Percentiles rank a stretch among this genome's conserved stretches.
phyloP scores from a whole-genome alignment of 495 filamentous ascomycete species.

The Cercophora samala region DNA sequence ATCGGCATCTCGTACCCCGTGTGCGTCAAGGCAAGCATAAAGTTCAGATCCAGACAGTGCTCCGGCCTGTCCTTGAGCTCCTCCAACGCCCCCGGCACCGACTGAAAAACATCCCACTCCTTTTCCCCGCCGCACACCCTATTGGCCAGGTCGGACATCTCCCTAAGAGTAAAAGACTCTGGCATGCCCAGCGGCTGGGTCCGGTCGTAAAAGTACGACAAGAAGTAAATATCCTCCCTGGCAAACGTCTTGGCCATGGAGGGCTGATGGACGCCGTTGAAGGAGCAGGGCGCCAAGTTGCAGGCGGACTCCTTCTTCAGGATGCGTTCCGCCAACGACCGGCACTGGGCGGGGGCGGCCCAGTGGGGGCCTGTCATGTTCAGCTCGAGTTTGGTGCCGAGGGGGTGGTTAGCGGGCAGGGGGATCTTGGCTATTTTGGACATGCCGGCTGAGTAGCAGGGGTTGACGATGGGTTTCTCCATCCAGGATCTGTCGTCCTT shows the following conservation, averaged over 20 bases:
- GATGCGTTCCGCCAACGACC: constrained; percentile 82
- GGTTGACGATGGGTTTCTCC: constrained; percentile 70
- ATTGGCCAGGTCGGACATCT: constrained; percentile 77
- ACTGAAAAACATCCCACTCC: constrained; percentile 73
- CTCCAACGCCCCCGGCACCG: constrained; percentile 65
- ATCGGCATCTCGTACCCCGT: constrained; percentile 98
- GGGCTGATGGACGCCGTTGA: constrained; percentile 95
- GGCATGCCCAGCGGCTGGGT: constrained; percentile 91
- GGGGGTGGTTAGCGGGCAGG: constrained; percentile 57
- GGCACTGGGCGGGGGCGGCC: constrained; percentile 79
- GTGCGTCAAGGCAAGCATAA: constrained; percentile 87
- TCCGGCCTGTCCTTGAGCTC: constrained; percentile 80
- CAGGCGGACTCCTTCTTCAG: constrained; percentile 83
- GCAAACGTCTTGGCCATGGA: constrained; percentile 89
- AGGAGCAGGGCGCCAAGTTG: constrained; percentile 84
- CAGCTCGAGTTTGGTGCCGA: constrained; percentile 60
- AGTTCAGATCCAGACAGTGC: constrained; percentile 90
- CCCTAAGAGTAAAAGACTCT: constrained; percentile 82
- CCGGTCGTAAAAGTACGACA: constrained; percentile 97
- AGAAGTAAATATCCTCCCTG: constrained; percentile 88
- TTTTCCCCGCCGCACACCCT: constrained; percentile 79
- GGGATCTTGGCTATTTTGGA: constrained; percentile 62
- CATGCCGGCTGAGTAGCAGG: constrained; percentile 84
- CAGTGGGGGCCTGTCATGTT: constrained; percentile 83
- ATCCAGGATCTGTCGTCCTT: constrained; percentile 47